Evolutionary conservation across 2,329 filamentous ascomycete genomes (phyloP).

Genomic region (Nothophaeocryptopus gaeumannii): DNA sequence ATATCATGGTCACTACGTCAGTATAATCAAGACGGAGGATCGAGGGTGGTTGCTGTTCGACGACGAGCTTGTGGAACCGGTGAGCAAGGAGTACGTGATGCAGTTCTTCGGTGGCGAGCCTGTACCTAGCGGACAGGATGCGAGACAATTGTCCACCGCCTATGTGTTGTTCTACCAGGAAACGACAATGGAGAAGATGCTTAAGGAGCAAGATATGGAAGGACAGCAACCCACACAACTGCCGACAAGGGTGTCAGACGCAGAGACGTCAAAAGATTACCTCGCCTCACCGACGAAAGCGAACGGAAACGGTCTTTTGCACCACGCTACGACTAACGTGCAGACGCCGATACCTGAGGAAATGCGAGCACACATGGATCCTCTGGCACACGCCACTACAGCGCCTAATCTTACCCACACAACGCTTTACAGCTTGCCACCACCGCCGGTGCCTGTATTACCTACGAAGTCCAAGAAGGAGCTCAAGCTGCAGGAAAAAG

Average conservation of each 20-base stretch:
- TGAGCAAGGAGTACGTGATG: constrained; percentile 91
- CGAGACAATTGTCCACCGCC: constrained; percentile 73
- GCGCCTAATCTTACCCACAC: constrained; percentile 47
- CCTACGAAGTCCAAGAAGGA: constrained; percentile 70
- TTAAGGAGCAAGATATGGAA: constrained; percentile 80
- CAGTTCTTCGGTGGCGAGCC: constrained; percentile 93
- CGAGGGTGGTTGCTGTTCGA: constrained; percentile 95
- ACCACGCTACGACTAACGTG: constrained; percentile 28
- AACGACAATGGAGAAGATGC: constrained; percentile 66
- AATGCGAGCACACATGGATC: constrained; percentile 45
- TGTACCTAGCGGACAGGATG: constrained; percentile 45
- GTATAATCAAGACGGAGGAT: constrained; percentile 95
- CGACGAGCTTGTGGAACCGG: constrained; percentile 97
- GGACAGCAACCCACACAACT: constrained; percentile 53
- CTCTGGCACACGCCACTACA: constrained; percentile 65
- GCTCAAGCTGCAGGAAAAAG: constrained; percentile 55
- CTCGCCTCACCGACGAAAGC: constrained; percentile 23
- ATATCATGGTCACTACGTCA: constrained; percentile 96
- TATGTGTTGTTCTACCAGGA: constrained; percentile 99
- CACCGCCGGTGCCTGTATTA: constrained; percentile 44
- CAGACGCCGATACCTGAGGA: constrained; percentile 14
- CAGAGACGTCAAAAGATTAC: constrained; percentile 25
- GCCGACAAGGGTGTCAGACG: constrained; percentile 38
- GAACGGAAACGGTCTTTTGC: constrained; percentile 30
- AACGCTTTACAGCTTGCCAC: constrained; percentile 33